phyloP scores from a whole-genome alignment of 176 grass and related monocot species.

The Urochloa ruziziensis region DNA sequence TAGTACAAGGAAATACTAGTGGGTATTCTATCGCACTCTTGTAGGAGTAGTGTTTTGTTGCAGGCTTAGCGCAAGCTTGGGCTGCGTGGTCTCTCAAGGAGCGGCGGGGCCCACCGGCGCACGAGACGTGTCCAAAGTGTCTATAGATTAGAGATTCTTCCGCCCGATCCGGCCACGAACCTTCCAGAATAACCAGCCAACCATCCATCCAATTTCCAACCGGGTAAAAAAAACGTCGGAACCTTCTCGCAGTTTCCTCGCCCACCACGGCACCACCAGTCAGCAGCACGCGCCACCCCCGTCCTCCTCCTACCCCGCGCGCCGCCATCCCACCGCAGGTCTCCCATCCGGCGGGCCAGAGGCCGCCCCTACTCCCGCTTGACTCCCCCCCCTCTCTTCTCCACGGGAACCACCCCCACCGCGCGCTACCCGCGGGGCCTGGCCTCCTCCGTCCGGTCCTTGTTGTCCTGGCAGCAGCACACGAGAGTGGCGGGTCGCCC shows the following conservation, averaged over 20 bases:
- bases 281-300: not conserved
- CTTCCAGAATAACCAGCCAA: conserved; percentile 24
- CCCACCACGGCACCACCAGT: not conserved
- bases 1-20: too few relatives aligned
- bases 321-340: not conserved
- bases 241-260: conserved; percentile 43
- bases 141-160: conserved; percentile 3
- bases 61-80: too few relatives aligned
- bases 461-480: too few relatives aligned
- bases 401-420: too few relatives aligned
- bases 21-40: too few relatives aligned
- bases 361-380: not conserved
- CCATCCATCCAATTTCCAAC: too few relatives aligned
- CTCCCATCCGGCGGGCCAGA: not conserved
- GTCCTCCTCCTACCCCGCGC: too few relatives aligned
- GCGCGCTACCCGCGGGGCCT: not conserved
- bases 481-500: conserved; percentile 4
- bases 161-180: conserved; percentile 7
- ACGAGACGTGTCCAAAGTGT: conserved; percentile 16
- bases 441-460: not conserved
- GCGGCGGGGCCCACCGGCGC: not conserved
- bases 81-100: not conserved
- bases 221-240: conserved; percentile 1
- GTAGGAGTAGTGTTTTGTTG: too few relatives aligned
- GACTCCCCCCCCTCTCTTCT: not conserved